Base-by-base conservation (phyloP, 768 basidiomycete genomes). In the Tulasnella sp. region DNA sequence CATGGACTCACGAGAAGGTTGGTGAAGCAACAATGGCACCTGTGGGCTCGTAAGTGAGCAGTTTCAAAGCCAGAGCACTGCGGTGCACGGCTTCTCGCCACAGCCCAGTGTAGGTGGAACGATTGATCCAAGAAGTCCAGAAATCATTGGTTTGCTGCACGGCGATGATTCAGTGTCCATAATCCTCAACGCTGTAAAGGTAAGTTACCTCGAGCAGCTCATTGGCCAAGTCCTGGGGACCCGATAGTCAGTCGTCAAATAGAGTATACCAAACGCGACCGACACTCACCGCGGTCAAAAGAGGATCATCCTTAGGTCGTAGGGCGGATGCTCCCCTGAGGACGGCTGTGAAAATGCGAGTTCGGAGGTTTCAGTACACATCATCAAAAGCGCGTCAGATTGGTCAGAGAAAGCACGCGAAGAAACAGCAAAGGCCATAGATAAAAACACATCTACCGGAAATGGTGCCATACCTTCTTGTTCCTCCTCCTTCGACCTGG, bases 21-120 rank as follows among this genome's bases (percentile, higher is more conserved):
- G 97, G 95, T 80, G 94, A 95, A 0, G 97, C 97, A 10, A 98
- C 92, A 71, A 98, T 92, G 1, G 96, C 96, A 89, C 92, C 93
- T 1, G 94, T 98, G 1, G 95, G 96, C 82, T 97, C 96, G 82
- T 89, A 98, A 69, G 96, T 95, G 79, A 98, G 87, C 77, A 98
- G 88, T 84, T 99, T 99, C 80, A 98, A 86, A 0, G 95, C 94
- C n/a, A 98, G 87, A 0, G 95, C 97, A 78, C 94, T 95, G 32
- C 96, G 90, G 82, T 95, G 90, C 6, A 99, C 96, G 2, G 93
- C 91, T 83, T 99, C 98, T 81, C 96, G 92, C 98, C 98, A 99
- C 20, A 94, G 89, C 0, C 97, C 98, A 18, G 88, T 88, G 84
- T 99, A 99, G 0, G 92, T 95, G 44, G 93, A 94, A 80, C 89